These are phyloP conservation scores for Colletotrichum sublineola DNA, from an alignment of 2,329 filamentous ascomycete genomes.

Conservation along the genomic window DNA sequence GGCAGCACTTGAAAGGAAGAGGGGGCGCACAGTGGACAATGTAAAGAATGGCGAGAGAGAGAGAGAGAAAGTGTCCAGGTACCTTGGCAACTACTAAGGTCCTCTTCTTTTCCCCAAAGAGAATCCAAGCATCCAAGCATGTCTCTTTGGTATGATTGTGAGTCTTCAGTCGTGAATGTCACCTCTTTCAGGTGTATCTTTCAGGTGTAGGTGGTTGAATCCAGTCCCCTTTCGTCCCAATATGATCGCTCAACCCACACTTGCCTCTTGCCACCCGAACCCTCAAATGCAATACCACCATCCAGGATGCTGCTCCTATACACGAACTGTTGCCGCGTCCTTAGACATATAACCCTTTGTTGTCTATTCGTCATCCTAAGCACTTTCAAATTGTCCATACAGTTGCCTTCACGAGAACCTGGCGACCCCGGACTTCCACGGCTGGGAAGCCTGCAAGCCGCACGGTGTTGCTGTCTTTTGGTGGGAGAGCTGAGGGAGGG, in stretches of 20 bases:
- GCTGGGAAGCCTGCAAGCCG: constrained; percentile 82
- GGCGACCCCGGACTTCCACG: constrained; percentile 81
- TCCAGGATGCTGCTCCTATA: constrained; percentile 3
- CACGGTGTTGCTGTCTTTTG: constrained; percentile 69
- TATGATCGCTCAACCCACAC: constrained; percentile 2
- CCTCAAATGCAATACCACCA: constrained; percentile 11
- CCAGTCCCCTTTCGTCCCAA: constrained; percentile 18
- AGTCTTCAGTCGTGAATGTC: constrained; percentile 40
- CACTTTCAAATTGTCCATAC: constrained; percentile 70
- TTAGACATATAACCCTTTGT: constrained; percentile 11
- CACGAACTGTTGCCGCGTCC: constrained; percentile 11
- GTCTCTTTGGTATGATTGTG: constrained; percentile 37
- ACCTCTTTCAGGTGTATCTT: constrained; percentile 23
- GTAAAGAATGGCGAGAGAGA: constrained; percentile 21
- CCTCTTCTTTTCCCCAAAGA: constrained; percentile 6
- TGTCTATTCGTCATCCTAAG: constrained; percentile 5
- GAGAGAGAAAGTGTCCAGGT: constrained; percentile 37
- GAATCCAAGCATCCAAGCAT: constrained; percentile 30
- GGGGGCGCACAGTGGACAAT: neutral
- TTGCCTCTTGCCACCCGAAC: neutral
- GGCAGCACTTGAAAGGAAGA: constrained; percentile 11
- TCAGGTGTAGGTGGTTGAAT: constrained; percentile 18
- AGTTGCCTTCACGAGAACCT: constrained; percentile 81
- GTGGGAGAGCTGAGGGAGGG: constrained; percentile 52
- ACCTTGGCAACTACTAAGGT: constrained; percentile 35